Base-by-base conservation (phyloP, 164 flowering plant genomes). In the Liquidambar formosana region DNA sequence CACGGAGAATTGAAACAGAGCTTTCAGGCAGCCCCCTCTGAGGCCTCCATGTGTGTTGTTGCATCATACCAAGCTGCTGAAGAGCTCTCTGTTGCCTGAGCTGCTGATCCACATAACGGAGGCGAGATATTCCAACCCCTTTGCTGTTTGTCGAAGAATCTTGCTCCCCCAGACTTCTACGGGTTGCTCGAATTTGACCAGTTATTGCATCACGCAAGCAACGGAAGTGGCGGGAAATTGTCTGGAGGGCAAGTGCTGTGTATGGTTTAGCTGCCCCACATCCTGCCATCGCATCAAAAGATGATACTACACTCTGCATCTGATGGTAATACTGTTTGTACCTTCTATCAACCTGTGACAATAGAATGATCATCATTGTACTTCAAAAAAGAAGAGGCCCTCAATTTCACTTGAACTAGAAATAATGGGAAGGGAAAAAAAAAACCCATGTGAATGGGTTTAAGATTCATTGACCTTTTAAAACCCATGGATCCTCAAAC, bases 231-330 rank as follows among this genome's bases (percentile, higher is more conserved):
- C 85, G 81, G 46, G 92, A 88, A 21, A 88, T 88, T 26, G 89
- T 88, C 78, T 88, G 89, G 10, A 85, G 83, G 27, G 88, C 89
- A 15, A 88, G 83, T 19, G 85, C 76, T 4, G 92, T 88, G 81
- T 88, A 88, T 49, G 89, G 88, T 59, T 78, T 88, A 11, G 92
- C 85, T 6, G 92, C 84, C 11, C 92, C 92, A 48, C 73, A 68
- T 38, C 92, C 92, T 10, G 89, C 84, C 49, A 87, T 73, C 38
- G 59, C 78, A 69, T 87, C 89, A 69, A 87, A 87, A 10, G 91
- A 83, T 44, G 89, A 87, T 10, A 87, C 83, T n/a, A 87, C 85
- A 25, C 84, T 82, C 69, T 86, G 90, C 90, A 86, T 86, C 70
- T 85, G 89, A 62, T 85, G 87, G 73, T 81, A 82, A 61, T 87